These are phyloP conservation scores for Parathielavia appendiculata DNA, from an alignment of 495 filamentous ascomycete genomes.

Conservation along the genomic window DNA sequence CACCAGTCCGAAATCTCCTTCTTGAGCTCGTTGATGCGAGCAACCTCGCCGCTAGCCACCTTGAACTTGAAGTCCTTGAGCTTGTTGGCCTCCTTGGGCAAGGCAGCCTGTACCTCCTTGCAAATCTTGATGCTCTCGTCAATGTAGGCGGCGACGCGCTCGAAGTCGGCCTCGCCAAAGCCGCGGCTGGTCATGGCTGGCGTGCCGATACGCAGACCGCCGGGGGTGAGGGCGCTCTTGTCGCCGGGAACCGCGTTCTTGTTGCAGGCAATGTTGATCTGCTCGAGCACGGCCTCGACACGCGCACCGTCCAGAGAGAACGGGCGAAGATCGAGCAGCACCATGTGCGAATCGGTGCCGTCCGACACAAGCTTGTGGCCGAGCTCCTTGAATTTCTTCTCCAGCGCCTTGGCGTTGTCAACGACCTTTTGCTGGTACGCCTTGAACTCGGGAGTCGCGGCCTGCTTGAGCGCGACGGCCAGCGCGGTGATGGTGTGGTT, in stretches of 20 bases:
- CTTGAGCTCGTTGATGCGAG: slow-evolving; percentile 74
- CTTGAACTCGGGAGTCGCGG: slow-evolving; percentile 87
- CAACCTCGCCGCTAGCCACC: slow-evolving; percentile 69
- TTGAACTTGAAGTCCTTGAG: slow-evolving; percentile 98
- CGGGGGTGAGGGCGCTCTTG: slow-evolving; percentile 92
- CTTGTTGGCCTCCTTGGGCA: slow-evolving; percentile 97
- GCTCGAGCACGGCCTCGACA: slow-evolving; percentile 93
- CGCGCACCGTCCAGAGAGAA: slow-evolving; percentile 84
- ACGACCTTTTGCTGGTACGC: slow-evolving; percentile 91
- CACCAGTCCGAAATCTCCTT: slow-evolving; percentile 90
- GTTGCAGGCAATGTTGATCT: slow-evolving; percentile 98
- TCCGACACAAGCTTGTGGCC: slow-evolving; percentile 91
- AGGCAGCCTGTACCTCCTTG: slow-evolving; percentile 72
- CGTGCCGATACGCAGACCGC: slow-evolving; percentile 90
- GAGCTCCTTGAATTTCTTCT: slow-evolving; percentile 70
- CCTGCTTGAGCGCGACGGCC: slow-evolving; percentile 94
- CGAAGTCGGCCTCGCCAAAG: slow-evolving; percentile 90
- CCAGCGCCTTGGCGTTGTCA: slow-evolving; percentile 86
- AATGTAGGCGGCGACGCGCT: slow-evolving; percentile 83
- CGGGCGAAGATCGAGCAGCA: slow-evolving; percentile 83
- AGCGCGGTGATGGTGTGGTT: slow-evolving; percentile 99
- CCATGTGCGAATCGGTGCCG: slow-evolving; percentile 98
- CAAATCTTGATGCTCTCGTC: slow-evolving; percentile 74
- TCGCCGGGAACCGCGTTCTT: slow-evolving; percentile 98
- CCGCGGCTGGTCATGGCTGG: slow-evolving; percentile 96